Percentiles rank a stretch among this genome's conserved stretches.
Conservation (phyloP, 495 filamentous ascomycete species). For the Parachaetomium inaequale region DNA sequence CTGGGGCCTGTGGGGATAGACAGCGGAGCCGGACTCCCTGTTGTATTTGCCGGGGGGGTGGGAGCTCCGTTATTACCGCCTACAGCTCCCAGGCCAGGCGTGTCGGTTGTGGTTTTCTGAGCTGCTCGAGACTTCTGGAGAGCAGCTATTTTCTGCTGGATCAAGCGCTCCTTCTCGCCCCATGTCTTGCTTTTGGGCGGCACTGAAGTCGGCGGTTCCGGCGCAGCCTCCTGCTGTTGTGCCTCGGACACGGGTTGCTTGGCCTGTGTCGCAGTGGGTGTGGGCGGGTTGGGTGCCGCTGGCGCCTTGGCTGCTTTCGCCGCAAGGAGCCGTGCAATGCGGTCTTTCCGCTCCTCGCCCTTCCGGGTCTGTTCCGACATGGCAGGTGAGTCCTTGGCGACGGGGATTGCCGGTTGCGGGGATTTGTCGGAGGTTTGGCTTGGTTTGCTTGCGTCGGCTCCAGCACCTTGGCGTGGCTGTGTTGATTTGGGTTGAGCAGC, state of each 20-base stretch:
- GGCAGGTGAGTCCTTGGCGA: constrained; percentile 15
- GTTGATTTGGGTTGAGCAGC: background rate
- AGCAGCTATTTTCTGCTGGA: constrained; percentile 47
- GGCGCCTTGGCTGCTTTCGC: constrained; percentile 45
- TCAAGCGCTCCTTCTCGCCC: constrained; percentile 43
- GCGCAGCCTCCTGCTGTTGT: constrained; percentile 8
- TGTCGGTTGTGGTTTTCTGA: constrained; percentile 16
- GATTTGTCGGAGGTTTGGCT: constrained; percentile 4
- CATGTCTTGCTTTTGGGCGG: constrained; percentile 34
- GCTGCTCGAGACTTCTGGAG: constrained; percentile 41
- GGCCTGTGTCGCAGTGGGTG: constrained; percentile 7
- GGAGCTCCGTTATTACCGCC: background rate
- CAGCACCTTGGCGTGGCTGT: background rate
- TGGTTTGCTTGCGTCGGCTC: background rate
- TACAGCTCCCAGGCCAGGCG: background rate
- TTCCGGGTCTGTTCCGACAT: constrained; percentile 36
- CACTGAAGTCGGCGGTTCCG: constrained; percentile 16
- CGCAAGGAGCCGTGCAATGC: constrained; percentile 70
- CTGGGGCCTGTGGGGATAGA: constrained; percentile 4
- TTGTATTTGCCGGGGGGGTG: background rate
- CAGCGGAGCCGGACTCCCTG: background rate
- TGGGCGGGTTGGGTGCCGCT: constrained; percentile 6
- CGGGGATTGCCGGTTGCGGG: constrained; percentile 6
- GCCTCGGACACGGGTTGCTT: constrained; percentile 17
- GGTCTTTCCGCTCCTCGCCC: constrained; percentile 68